Evolutionary conservation across 805 yeast species (phyloP), one percentile per base, ranked within the genome.

Genomic region (Nakazawaea wyomingensis): DNA sequence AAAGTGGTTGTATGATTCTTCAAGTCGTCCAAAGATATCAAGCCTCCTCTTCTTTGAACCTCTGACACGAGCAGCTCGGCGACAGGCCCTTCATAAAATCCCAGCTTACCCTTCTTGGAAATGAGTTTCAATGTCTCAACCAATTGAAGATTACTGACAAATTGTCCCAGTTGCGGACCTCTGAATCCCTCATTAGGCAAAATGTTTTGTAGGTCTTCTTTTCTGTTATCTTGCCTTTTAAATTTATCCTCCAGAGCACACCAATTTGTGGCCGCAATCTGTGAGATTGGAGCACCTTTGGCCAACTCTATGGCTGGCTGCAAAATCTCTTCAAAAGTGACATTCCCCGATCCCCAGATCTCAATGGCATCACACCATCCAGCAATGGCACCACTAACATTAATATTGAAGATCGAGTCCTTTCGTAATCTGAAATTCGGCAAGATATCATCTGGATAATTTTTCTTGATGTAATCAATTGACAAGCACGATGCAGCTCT

Each of bases 351-450:
- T 1, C 95, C 93, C 86, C 89, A 85, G 46, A 61, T 65, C 33
- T 76, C 79, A 30, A 74, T 62, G 3, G 86, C 74, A 57, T 85
- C 93, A 35, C 70, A 57, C 93, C 93, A 85, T 0, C 87, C 91
- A 5, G 87, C 86, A 37, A 84, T 71, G 1, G 87, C 82, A 4
- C 95, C 95, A 0, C 93, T 93, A 4, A 85, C 89, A 40, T 80
- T 81, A 6, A 81, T 76, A 0, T 82, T 62, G 45, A 76, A 77
- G 3, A 79, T 72, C 2, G 86, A 80, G 24, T 64, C 63, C 10
- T 53, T 53, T 0, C 77, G 77, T 24, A 84, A 64, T 53, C 87
- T 69, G 36, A 43, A 26, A 21, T 64, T 60, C 30, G 76, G 66
- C 8, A 66, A 57, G 32, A 73, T 61, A 14, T 74, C 75, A 17